Evolutionary conservation across 1,284 basidiomycete genomes (phyloP).

Genomic region (Anthracocystis setariae): DNA sequence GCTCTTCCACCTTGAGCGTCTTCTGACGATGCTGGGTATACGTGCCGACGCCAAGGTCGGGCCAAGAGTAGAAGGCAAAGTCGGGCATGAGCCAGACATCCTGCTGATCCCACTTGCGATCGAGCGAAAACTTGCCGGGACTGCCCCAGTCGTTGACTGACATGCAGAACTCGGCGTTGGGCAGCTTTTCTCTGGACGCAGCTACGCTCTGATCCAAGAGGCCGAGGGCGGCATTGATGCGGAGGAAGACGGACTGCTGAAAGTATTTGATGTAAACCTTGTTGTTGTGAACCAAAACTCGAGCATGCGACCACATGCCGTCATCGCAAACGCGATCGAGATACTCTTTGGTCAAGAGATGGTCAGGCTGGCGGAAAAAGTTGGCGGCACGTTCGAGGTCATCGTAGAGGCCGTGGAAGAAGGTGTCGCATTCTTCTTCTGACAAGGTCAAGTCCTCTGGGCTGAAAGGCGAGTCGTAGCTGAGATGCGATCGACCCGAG

Average conservation of each 20-base stretch:
- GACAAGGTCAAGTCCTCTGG: slow-evolving; percentile 60
- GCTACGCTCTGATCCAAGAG: slow-evolving; percentile 54
- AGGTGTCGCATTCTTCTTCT: slow-evolving; percentile 62
- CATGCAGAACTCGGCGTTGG: slow-evolving; percentile 66
- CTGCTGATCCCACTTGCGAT: slow-evolving; percentile 48
- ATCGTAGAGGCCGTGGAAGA: slow-evolving; percentile 61
- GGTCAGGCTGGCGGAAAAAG: slow-evolving; percentile 40
- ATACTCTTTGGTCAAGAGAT: slow-evolving; percentile 44
- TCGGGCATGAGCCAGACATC: slow-evolving; percentile 67
- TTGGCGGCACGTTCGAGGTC: slow-evolving; percentile 57
- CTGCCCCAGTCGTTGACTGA: slow-evolving; percentile 61
- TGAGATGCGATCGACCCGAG: slow-evolving; percentile 31
- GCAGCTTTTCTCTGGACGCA: slow-evolving; percentile 54
- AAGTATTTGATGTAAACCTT: slow-evolving; percentile 58
- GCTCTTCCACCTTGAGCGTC: slow-evolving; percentile 40
- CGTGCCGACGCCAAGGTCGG: slow-evolving; percentile 60
- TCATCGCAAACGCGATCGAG: slow-evolving; percentile 61
- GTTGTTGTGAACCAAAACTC: slow-evolving; percentile 64
- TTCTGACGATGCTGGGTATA: slow-evolving; percentile 56
- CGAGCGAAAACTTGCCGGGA: slow-evolving; percentile 60
- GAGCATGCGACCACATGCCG: slow-evolving; percentile 57
- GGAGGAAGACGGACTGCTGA: slow-evolving; percentile 53
- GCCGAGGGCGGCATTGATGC: slow-evolving; percentile 53
- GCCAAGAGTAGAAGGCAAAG: slow-evolving; percentile 63
- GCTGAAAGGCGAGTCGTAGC: slow-evolving; percentile 59